Evolutionary conservation across 2,329 filamentous ascomycete genomes (phyloP).

Genomic region (Botryotinia narcissicola): DNA sequence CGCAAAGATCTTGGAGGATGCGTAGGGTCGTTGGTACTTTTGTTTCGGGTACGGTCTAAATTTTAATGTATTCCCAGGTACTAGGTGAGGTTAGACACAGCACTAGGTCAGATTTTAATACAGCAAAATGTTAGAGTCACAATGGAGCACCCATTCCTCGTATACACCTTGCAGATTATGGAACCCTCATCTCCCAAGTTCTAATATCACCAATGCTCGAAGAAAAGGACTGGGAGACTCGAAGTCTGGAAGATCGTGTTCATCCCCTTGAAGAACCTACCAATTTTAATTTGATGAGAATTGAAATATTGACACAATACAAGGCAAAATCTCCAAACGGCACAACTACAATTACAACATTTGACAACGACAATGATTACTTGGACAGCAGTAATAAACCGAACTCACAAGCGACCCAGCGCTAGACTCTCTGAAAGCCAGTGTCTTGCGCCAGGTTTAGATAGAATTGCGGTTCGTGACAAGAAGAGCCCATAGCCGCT

Average conservation of each 20-base stretch:
- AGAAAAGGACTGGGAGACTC: accelerated
- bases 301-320: too few species aligned
- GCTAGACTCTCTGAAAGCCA: too few species aligned
- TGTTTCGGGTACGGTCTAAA: accelerated
- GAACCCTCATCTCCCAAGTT: background rate
- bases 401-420: too few species aligned
- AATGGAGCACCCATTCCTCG: accelerated
- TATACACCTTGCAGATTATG: background rate
- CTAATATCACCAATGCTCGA: accelerated
- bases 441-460: too few species aligned
- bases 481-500: too few species aligned
- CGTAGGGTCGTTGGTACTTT: accelerated
- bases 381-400: too few species aligned
- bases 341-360: too few species aligned
- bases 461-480: too few species aligned
- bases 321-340: accelerated
- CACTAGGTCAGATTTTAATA: background rate
- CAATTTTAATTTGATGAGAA: background rate
- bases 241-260: background rate
- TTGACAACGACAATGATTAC: too few species aligned
- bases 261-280: background rate
- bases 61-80: background rate
- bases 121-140: background rate
- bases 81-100: too few species aligned
- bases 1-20: slow-evolving; percentile 10